Conservation (phyloP, 345 rosid species). For the Excoecaria cochinchinensis region DNA sequence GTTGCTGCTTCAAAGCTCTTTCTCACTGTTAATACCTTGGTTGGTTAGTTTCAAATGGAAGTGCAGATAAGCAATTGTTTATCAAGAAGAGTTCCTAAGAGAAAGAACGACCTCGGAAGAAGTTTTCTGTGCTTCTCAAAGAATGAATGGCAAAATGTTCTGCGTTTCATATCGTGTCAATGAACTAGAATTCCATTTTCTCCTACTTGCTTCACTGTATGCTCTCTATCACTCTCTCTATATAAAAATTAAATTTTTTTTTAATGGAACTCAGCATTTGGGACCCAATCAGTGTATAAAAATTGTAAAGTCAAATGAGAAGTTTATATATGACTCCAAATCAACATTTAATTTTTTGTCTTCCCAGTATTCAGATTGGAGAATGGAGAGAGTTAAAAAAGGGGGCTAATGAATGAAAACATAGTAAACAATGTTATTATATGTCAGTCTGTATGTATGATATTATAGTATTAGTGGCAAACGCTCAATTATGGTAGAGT, state of each 20-base stretch:
- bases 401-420: too few species aligned
- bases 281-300: not conserved
- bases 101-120: not conserved
- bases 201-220: conserved; percentile 13
- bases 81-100: not conserved
- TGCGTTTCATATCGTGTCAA: conserved; percentile 17
- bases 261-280: not conserved
- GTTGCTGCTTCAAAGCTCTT: conserved; percentile 7
- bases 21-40: conserved; percentile 9
- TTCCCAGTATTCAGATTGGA: too few species aligned
- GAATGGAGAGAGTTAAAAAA: too few species aligned
- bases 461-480: too few species aligned
- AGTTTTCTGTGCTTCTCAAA: too few species aligned
- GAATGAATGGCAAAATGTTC: not conserved
- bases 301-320: not conserved
- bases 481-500: too few species aligned
- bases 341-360: too few species aligned
- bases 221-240: conserved; percentile 7
- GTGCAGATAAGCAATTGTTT: conserved; percentile 12
- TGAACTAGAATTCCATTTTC: not conserved
- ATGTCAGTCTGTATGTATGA: too few species aligned
- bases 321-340: too few species aligned
- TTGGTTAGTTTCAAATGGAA: not conserved
- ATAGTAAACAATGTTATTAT: too few species aligned
- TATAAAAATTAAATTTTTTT: conserved; percentile 20